Evolutionary conservation across 495 filamentous ascomycete genomes (phyloP), one percentile per base, ranked within the genome.

Genomic region (Penicillium steckii): DNA sequence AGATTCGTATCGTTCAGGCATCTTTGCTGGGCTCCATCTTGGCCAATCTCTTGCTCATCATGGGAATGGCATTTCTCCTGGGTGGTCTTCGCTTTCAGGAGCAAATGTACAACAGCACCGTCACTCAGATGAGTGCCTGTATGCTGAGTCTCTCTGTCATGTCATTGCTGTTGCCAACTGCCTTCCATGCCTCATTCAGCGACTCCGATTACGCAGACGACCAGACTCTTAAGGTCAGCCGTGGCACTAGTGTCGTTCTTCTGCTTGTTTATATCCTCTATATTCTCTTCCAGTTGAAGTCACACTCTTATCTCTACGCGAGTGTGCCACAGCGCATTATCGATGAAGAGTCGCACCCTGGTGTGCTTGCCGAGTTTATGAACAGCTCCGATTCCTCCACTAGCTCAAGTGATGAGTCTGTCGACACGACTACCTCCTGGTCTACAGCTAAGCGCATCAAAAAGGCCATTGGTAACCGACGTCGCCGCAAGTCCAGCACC

Each of bases 111-210:
- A 96, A 96, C 69, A 94, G 84, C 70, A 95, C 89, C 21, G 88
- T 95, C 43, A 96, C 91, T 2, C 90, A 96, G 70, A 96, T 94
- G 88, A 96, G 91, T 61, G 90, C 91, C 23, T 95, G 89, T 72
- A 76, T 96, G 41, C 83, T 96, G 53, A 91, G 89, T 74, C 73
- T 96, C 68, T 90, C 87, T 63, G 91, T 95, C 17, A 90, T 86
- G 65, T 95, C 90, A 71, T 75, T 96, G 3, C 72, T 95, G 2
- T 69, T 95, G 6, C 89, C 89, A 77, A 95, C 91, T 35, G 91
- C 90, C 8, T 95, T 95, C 71, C 90, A 95, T 61, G 87, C 89
- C n/a, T 91, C 90, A 0, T 95, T 89, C 68, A 84, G 72, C 33
- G 77, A 84, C 60, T 63, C 60, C n/a, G 56, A 24, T 0, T 68